Conservation (phyloP, 1,139 yeast species). For the Geotrichum fermentans region DNA sequence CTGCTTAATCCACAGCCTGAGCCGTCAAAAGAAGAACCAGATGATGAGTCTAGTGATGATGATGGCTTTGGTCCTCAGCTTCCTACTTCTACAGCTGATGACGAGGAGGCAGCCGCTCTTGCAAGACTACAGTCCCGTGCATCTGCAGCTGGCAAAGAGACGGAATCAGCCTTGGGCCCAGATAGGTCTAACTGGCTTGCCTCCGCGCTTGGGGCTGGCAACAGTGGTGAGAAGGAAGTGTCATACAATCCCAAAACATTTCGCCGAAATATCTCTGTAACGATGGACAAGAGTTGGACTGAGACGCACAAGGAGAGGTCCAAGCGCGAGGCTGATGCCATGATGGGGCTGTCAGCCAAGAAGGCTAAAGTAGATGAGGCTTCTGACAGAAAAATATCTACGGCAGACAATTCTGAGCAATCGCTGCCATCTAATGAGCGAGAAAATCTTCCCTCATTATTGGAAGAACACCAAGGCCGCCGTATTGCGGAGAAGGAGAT, state of each 20-base stretch:
- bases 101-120: conserved; percentile 17
- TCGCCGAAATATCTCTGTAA: conserved; percentile 12
- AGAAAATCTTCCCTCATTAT: conserved; percentile 12
- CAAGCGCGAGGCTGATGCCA: conserved; percentile 21
- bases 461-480: conserved; percentile 21
- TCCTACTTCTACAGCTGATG: conserved; percentile 3
- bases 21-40: not conserved
- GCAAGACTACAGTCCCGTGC: conserved; percentile 13
- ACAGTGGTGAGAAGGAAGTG: conserved; percentile 4
- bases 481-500: conserved; percentile 10
- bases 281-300: conserved; percentile 17
- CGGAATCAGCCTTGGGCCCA: conserved; percentile 5
- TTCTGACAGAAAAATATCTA: too few species aligned
- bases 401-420: too few species aligned
- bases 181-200: conserved; percentile 21
- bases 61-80: conserved; percentile 20
- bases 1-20: too few species aligned
- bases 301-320: conserved; percentile 17
- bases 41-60: conserved; percentile 9
- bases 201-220: conserved; percentile 16
- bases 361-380: not conserved
- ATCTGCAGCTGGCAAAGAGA: not conserved
- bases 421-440: too few species aligned
- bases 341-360: conserved; percentile 19
- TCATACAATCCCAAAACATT: conserved; percentile 21